Conservation (phyloP, 163 green algal species). For the Scenedesmus sp. region DNA sequence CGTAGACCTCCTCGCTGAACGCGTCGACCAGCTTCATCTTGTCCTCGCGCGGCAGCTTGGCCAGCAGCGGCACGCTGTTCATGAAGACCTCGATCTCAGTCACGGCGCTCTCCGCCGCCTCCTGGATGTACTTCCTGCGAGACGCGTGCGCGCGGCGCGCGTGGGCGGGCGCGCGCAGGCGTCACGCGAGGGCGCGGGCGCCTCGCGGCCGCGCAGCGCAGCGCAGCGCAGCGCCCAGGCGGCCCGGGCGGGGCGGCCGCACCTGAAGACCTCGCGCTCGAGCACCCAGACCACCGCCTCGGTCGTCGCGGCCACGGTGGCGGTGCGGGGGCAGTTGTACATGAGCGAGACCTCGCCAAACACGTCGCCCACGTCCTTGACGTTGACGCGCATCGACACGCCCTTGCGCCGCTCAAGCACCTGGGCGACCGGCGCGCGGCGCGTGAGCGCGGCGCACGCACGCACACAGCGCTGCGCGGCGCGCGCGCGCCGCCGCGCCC, state of each 20-base stretch:
- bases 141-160: no score
- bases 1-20: constrained; percentile 49
- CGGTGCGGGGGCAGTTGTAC: constrained; percentile 62
- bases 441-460: no score
- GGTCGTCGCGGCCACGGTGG: constrained; percentile 87
- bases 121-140: constrained; percentile 62
- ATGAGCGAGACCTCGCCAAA: constrained; percentile 94
- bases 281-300: constrained; percentile 89
- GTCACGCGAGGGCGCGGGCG: no score
- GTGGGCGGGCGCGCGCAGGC: no score
- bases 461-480: no score
- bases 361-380: constrained; percentile 82
- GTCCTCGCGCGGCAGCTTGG: constrained; percentile 24
- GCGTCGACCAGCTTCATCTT: constrained; percentile 55
- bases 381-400: constrained; percentile 87
- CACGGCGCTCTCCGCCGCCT: constrained; percentile 50
- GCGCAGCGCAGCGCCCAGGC: not conserved
- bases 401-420: constrained; percentile 79
- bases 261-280: constrained; percentile 86
- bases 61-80: constrained; percentile 84
- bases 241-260: not conserved
- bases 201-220: no score
- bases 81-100: constrained; percentile 88
- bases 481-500: no score
- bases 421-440: no score